Evolutionary conservation across 2,329 filamentous ascomycete species (phyloP), one percentile per base, ranked within the genome.

Genomic region (Ophiosphaerella korrae): DNA sequence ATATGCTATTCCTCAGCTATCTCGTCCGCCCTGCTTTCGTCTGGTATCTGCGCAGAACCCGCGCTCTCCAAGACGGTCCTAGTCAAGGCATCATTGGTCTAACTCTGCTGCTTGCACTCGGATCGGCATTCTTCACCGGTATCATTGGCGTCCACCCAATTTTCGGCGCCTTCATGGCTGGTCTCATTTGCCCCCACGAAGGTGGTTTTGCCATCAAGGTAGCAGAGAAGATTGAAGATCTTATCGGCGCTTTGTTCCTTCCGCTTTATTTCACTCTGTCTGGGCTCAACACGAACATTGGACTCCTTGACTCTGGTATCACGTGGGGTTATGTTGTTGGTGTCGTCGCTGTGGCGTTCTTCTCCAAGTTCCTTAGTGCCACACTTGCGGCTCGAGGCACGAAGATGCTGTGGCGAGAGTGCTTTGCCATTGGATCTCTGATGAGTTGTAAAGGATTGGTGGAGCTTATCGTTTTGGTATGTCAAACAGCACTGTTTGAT

Each of bases 391-490:
- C 93, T 0, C 84, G 85, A 32, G 67, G 85, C 3, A 90, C 85
- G 63, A 91, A 88, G 23, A 79, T 97, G 43, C 82, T 95, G 1
- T 97, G 93, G 93, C 84, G 92, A 52, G 93, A 97, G 72, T 92
- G 89, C 50, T 84, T 95, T 29, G 85, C 90, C 1, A 94, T 97
- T 60, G 93, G 93, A 12, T 85, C 88, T 13, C 76, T 97, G 64
- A 97, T 97, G 93, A 96, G 90, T 75, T 97, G 93, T 74, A 97
- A 97, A 74, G 93, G 93, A 64, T 80, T 97, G 8, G 92, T 97
- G 0, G 92, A 97, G 72, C 78, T 97, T 45, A 97, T 97, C 71
- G 92, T 97, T n/a, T 73, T 96, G 73, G 90, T 92, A 79, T 75
- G 85, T 42, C 16, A 14, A 6, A 11, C 12, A n/a, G 16, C 14